Conservation (phyloP, 2,329 filamentous ascomycete species). For the Fonsecaea multimorphosa region DNA sequence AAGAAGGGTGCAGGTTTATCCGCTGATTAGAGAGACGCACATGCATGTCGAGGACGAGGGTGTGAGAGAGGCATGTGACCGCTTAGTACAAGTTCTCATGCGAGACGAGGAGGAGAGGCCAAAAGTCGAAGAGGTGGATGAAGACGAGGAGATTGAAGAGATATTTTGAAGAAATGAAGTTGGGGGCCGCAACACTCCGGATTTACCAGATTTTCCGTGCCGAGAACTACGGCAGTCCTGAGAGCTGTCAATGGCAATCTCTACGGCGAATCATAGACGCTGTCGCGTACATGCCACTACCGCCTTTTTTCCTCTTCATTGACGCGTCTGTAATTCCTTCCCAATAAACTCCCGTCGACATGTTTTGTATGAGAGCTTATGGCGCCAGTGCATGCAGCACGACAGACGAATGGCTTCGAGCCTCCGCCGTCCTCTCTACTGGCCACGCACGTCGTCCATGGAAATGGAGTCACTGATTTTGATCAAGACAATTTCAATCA, state of each 20-base stretch:
- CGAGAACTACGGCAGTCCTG: not conserved
- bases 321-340: slow-evolving; percentile 19
- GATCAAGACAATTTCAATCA: slow-evolving; percentile 77
- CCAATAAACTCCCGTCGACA: not conserved
- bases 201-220: not conserved
- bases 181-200: not conserved
- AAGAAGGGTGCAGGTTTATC: slow-evolving; percentile 81
- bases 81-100: slow-evolving; percentile 87
- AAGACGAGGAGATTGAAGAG: slow-evolving; percentile 55
- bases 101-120: slow-evolving; percentile 70
- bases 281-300: slow-evolving; percentile 9
- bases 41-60: slow-evolving; percentile 75
- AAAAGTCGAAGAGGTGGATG: slow-evolving; percentile 52
- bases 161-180: slow-evolving; percentile 46
- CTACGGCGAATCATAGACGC: slow-evolving; percentile 7
- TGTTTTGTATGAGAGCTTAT: slow-evolving; percentile 16
- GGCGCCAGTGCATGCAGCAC: slow-evolving; percentile 30
- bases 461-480: slow-evolving; percentile 66
- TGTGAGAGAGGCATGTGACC: slow-evolving; percentile 83
- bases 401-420: slow-evolving; percentile 39
- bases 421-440: slow-evolving; percentile 75
- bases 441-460: slow-evolving; percentile 80
- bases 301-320: slow-evolving; percentile 7
- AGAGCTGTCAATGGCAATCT: not conserved
- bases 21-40: slow-evolving; percentile 86